phyloP scores from a whole-genome alignment of 768 basidiomycete species.

The Leccinum variicolor region DNA sequence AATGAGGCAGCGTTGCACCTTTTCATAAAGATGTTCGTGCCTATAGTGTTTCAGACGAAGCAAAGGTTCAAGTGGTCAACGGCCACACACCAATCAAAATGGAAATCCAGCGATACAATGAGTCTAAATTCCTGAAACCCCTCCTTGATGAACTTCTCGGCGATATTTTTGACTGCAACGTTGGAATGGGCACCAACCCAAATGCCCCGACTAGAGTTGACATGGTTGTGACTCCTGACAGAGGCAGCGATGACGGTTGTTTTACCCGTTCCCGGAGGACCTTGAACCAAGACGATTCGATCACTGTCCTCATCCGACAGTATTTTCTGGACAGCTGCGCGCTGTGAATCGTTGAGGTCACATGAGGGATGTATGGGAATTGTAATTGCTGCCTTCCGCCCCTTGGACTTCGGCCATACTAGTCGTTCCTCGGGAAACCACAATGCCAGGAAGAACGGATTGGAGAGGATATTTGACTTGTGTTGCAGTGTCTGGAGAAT shows the following conservation, averaged over 20 bases:
- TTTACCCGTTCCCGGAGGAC: constrained; percentile 45
- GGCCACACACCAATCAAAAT: constrained; percentile 40
- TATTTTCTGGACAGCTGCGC: constrained; percentile 25
- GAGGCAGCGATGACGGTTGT: constrained; percentile 41
- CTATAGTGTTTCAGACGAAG: constrained; percentile 21
- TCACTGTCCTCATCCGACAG: constrained; percentile 21
- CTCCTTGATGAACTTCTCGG: constrained; percentile 38
- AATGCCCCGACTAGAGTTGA: constrained; percentile 15
- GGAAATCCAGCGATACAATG: constrained; percentile 45
- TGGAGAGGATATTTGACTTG: constrained; percentile 9
- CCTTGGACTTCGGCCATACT: constrained; percentile 12
- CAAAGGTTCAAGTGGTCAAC: neutral
- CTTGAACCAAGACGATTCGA: constrained; percentile 29
- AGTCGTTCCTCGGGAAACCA: constrained; percentile 23
- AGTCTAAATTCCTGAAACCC: constrained; percentile 35
- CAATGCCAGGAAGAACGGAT: constrained; percentile 27
- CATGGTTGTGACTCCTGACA: constrained; percentile 21
- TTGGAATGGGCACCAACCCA: constrained; percentile 50
- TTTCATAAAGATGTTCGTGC: constrained; percentile 49
- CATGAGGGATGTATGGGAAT: neutral
- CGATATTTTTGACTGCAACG: constrained; percentile 53
- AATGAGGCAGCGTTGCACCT: constrained; percentile 35
- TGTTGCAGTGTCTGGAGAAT: constrained; percentile 24
- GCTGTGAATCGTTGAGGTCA: constrained; percentile 29
- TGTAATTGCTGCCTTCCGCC: neutral